Evolutionary conservation across 2,329 filamentous ascomycete species (phyloP), one percentile per base, ranked within the genome.

Genomic region (Penicillium sp.): DNA sequence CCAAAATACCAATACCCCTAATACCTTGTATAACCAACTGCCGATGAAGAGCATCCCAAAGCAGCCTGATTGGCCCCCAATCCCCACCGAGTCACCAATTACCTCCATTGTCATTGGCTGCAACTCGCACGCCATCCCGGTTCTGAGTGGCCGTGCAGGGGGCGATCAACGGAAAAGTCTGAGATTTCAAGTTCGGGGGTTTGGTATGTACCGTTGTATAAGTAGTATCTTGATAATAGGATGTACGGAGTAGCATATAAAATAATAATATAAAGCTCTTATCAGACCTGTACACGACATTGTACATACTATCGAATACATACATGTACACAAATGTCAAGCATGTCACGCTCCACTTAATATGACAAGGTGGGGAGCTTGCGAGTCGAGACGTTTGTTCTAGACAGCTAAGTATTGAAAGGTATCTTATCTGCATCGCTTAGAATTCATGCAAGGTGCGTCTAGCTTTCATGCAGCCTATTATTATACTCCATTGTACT

Each of bases 81-180:
- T 24, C 41, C 35, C 41, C 34, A 31, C 50, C 32, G 15, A 46
- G 17, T 45, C 49, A 22, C 39, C 48, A 44, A 51, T 58, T 57
- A 53, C 28, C 51, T 49, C 33, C 31, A 44, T 29, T 5, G 12
- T 50, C 22, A 60, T 60, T 60, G 55, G 58, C 4, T n/a, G 12
- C 15, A 22, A 31, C 13, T 33, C n/a, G 32, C 19, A 51, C 54
- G 49, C 58, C 54, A 54, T 61, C 34, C 57, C 54, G 51, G 31
- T 54, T 60, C 34, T 44, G 48, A 57, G 54, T 46, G 51, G 48
- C 33, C 51, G 56, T 60, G 58, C 58, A 61, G 52, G 53, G 38
- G 22, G 49, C 42, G 42, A 32, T 31, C 45, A 37, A 28, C 33
- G 35, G 38, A 40, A 45, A 45, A 50, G 44, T 51, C 44, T 53